Evolutionary conservation across 2,329 filamentous ascomycete genomes (phyloP), one percentile per base, ranked within the genome.

Genomic region (Aspergillus awamori): DNA sequence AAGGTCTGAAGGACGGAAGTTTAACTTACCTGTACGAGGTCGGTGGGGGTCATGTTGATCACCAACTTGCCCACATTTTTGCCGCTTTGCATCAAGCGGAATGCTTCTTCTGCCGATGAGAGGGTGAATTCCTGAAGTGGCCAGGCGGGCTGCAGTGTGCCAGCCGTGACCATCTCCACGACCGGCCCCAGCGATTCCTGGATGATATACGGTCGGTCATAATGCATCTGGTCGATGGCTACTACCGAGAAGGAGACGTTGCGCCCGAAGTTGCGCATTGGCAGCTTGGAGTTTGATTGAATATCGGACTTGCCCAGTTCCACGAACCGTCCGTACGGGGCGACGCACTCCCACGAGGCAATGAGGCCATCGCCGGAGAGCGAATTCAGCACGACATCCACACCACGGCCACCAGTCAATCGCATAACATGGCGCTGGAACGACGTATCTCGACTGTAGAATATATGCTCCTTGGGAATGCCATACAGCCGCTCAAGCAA

Each of bases 11-110:
- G 24, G 24, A 7, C 4, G 24, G 24, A 26, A 26, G 20, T 20
- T 20, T 20, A 20, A 20, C 20, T 20, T 15, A 11, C 49, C 1
- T 17, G 49, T 5, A 39, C 30, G 4, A 26, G 33, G 13, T 7
- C 22, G 8, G 28, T 36, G n/a, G 17, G 15, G 15, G 30, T 36
- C 28, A 20, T 15, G 45, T 26, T 28, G 38, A 49, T 5, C 8
- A 80, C 75, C 3, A 80, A 62, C 62, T 80, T 80, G 10, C 79
- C 79, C 1, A 77, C 71, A 52, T 80, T 77, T 1, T 65, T 66
- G 0, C 77, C 77, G 5, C 65, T 56, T 8, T 72, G 72, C 49
- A 80, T 73, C 58, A 65, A 72, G 4, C 59, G 49, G 3, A 80
- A 63, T 0, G 76, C 77, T 8, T 53, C 55, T 15, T 55, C 48